Conservation (phyloP, 495 filamentous ascomycete genomes). For the Friedmanniomyces simplex region DNA sequence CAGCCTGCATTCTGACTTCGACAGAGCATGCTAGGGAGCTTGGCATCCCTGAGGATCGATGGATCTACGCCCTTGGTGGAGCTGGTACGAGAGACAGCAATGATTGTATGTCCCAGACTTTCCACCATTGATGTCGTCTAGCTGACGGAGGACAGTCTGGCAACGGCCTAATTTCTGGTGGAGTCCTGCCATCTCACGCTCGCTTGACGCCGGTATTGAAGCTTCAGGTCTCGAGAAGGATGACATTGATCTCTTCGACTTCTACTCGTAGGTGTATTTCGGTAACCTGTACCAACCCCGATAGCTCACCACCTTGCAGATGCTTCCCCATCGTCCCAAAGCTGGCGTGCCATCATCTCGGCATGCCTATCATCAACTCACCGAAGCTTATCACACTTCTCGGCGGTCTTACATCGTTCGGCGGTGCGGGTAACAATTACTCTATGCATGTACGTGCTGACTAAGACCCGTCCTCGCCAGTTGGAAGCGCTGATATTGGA, state of each 20-base stretch:
- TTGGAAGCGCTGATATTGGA: not conserved
- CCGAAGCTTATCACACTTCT: constrained; percentile 43
- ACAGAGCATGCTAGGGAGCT: constrained; percentile 38
- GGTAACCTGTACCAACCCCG: not conserved
- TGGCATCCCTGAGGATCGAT: constrained; percentile 39
- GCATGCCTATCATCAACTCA: constrained; percentile 32
- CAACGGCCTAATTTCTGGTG: constrained; percentile 42
- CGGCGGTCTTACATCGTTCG: constrained; percentile 48
- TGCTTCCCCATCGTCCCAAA: constrained; percentile 53
- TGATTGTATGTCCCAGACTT: constrained; percentile 32
- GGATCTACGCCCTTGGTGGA: constrained; percentile 48
- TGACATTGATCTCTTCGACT: constrained; percentile 44
- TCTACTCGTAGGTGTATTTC: constrained; percentile 38
- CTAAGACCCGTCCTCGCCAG: not conserved
- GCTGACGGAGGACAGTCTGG: constrained; percentile 37
- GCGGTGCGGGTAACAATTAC: constrained; percentile 52
- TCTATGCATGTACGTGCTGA: constrained; percentile 42
- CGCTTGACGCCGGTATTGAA: constrained; percentile 37
- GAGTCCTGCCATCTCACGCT: constrained; percentile 40
- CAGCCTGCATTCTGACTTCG: constrained; percentile 43
- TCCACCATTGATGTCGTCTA: not conserved
- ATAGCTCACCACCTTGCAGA: constrained; percentile 17
- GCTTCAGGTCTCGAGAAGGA: constrained; percentile 30
- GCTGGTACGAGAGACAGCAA: constrained; percentile 41
- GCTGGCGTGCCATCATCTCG: constrained; percentile 43